These are phyloP conservation scores for Wickerhamiella hasegawae DNA, from an alignment of 805 yeast species.

Conservation along the genomic window DNA sequence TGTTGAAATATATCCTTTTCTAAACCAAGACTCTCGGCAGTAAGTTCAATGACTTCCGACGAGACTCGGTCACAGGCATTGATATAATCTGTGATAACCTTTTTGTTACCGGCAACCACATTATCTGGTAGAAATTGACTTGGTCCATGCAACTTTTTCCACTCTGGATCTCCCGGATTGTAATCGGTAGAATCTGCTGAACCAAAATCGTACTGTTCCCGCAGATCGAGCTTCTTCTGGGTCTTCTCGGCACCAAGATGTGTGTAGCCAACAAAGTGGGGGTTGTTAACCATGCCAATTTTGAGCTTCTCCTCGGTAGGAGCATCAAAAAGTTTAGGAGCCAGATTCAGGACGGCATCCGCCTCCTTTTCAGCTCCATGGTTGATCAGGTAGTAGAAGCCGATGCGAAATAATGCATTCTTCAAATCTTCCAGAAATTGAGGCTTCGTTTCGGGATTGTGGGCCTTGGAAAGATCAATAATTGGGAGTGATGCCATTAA, in stretches of 20 bases:
- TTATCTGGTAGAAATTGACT: conserved; percentile 35
- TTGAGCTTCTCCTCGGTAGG: conserved; percentile 30
- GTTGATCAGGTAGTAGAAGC: conserved; percentile 34
- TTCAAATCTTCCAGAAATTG: conserved; percentile 25
- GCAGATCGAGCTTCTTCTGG: conserved; percentile 35
- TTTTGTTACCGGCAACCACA: conserved; percentile 27
- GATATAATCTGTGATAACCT: conserved; percentile 28
- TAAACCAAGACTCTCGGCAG: conserved; percentile 41
- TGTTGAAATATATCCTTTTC: conserved; percentile 28
- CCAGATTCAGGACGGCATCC: conserved; percentile 24
- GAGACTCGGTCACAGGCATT: conserved; percentile 31
- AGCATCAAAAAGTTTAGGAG: conserved; percentile 30
- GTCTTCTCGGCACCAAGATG: conserved; percentile 43
- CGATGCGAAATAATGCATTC: conserved; percentile 38
- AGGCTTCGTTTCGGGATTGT: conserved; percentile 27
- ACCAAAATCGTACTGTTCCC: conserved; percentile 49
- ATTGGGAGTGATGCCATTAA: conserved; percentile 16
- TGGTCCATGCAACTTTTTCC: conserved; percentile 40
- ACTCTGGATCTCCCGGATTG: conserved; percentile 12
- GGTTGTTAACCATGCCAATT: conserved; percentile 38
- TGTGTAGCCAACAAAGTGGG: conserved; percentile 45
- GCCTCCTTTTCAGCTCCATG: conserved; percentile 30
- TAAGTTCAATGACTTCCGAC: conserved; percentile 28
- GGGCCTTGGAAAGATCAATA: conserved; percentile 29
- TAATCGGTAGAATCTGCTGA: conserved; percentile 17